Evolutionary conservation across 2,329 filamentous ascomycete genomes (phyloP).

Genomic region (Whalleya microplaca): DNA sequence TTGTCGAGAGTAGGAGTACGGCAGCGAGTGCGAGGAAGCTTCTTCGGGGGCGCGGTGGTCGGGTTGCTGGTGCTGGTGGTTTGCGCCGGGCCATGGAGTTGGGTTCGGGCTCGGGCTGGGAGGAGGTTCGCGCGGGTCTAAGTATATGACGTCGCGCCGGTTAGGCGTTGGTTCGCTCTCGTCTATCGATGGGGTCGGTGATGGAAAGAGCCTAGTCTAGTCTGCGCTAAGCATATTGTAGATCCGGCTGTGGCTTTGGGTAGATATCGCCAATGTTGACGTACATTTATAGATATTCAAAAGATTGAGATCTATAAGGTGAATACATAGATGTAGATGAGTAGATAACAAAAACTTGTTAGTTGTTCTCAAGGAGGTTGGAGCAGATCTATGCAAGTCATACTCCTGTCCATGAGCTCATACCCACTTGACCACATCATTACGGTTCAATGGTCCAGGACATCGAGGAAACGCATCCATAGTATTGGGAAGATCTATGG

Average conservation of each 20-base stretch:
- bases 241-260: neutral
- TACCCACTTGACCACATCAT: neutral
- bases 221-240: neutral
- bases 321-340: too few species aligned
- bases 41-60: neutral
- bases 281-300: neutral
- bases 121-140: too few species aligned
- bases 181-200: neutral
- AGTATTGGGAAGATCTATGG: too few species aligned
- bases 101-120: neutral
- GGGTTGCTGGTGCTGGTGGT: neutral
- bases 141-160: constrained; percentile 1
- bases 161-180: neutral
- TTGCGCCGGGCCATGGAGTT: neutral
- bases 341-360: too few species aligned
- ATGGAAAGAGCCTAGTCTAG: neutral
- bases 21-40: neutral
- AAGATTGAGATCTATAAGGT: too few species aligned
- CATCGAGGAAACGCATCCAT: too few species aligned
- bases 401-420: neutral
- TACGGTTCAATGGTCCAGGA: neutral
- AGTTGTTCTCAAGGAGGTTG: too few species aligned
- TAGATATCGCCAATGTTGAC: neutral
- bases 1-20: constrained; percentile 9
- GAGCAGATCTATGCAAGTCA: too few species aligned